These are phyloP conservation scores for Aspergillus felis DNA, from an alignment of 2,329 filamentous ascomycete species.

Conservation along the genomic window DNA sequence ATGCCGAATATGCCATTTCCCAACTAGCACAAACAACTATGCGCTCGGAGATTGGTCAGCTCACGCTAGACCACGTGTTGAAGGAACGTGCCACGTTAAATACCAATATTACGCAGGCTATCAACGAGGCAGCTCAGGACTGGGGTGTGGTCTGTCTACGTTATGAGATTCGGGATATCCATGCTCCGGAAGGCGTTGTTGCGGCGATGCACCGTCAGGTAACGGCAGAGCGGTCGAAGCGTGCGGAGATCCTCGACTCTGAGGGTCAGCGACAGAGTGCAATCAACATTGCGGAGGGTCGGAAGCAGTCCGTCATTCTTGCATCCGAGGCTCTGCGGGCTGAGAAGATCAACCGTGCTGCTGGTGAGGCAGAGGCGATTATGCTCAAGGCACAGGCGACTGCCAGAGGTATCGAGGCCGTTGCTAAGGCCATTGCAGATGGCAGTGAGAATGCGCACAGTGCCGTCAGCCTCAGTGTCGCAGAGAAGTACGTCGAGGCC, in stretches of 20 bases:
- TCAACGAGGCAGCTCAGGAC: slow-evolving; percentile 94
- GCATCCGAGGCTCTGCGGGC: slow-evolving; percentile 86
- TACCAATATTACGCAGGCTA: slow-evolving; percentile 96
- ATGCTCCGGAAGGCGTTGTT: slow-evolving; percentile 88
- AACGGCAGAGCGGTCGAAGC: slow-evolving; percentile 93
- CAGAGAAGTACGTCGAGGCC: slow-evolving; percentile 96
- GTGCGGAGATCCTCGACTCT: slow-evolving; percentile 94
- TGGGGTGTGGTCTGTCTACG: slow-evolving; percentile 96
- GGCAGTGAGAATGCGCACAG: slow-evolving; percentile 73
- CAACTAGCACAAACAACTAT: slow-evolving; percentile 98
- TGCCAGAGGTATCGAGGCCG: slow-evolving; percentile 80
- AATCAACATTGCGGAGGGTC: slow-evolving; percentile 97
- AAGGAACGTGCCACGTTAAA: slow-evolving; percentile 96
- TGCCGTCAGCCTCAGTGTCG: slow-evolving; percentile 81
- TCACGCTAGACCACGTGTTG: slow-evolving; percentile 93
- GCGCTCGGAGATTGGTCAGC: slow-evolving; percentile 95
- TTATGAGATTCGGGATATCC: slow-evolving; percentile 98
- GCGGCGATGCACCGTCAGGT: slow-evolving; percentile 98
- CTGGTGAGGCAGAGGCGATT: slow-evolving; percentile 92
- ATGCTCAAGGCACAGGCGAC: slow-evolving; percentile 80
- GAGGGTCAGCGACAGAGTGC: slow-evolving; percentile 95
- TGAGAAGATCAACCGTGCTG: slow-evolving; percentile 89
- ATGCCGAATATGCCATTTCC: slow-evolving; percentile 97
- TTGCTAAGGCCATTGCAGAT: slow-evolving; percentile 69
- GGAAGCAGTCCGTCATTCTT: slow-evolving; percentile 94